These are phyloP conservation scores for Planoprotostelium fungivorum DNA, from an alignment of 78 protist genomes.

Conservation along the genomic window DNA sequence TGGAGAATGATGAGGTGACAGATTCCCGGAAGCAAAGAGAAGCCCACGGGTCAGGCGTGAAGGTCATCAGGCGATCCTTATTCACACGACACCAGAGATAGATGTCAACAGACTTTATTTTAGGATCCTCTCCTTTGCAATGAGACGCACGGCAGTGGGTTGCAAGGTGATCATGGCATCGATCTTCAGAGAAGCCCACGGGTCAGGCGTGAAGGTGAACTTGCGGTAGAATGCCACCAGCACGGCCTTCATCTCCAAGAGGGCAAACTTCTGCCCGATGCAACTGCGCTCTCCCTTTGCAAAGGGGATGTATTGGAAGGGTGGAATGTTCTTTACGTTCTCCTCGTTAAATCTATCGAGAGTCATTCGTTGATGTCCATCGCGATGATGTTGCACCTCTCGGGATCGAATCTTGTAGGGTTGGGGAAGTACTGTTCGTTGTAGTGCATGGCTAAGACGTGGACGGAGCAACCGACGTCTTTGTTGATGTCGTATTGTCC, in stretches of 20 bases:
- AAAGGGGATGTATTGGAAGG: not conserved
- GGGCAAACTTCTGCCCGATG: not conserved
- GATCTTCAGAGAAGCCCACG: not conserved
- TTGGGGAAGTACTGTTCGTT: not conserved
- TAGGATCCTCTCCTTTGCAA: not conserved
- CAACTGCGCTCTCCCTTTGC: slow-evolving; percentile 2
- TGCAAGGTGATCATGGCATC: not conserved
- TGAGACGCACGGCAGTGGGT: not conserved
- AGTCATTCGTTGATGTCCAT: not conserved
- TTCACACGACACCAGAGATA: no score
- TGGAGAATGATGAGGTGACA: no score
- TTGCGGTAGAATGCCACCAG: not conserved
- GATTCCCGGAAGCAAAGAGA: no score
- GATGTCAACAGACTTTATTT: no score
- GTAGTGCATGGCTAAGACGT: not conserved
- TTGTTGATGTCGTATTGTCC: not conserved
- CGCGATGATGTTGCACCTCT: not conserved
- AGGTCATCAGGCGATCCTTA: not conserved
- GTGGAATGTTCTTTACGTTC: not conserved
- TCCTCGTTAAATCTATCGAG: not conserved
- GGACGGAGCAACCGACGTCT: not conserved
- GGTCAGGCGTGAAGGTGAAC: not conserved
- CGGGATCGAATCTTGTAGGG: not conserved
- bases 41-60: not conserved
- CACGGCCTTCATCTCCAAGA: not conserved